phyloP scores from a whole-genome alignment of 1,139 yeast genomes.

The Candida anutae region DNA sequence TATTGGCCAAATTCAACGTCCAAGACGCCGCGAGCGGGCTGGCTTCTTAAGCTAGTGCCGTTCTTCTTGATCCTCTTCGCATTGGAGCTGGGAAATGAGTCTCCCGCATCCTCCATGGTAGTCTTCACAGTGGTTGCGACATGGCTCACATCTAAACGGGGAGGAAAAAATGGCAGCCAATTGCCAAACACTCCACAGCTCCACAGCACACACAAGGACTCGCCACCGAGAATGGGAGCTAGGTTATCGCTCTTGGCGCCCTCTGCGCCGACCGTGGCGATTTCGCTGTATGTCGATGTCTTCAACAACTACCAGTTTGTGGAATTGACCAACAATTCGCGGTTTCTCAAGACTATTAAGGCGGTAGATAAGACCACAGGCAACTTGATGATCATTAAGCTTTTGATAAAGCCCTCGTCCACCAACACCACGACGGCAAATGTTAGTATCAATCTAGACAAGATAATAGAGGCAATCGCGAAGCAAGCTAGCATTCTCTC shows the following conservation, averaged over 20 bases:
- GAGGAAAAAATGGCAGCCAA: too few species aligned
- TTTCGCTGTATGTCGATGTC: conserved; percentile 82
- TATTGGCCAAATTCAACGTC: conserved; percentile 17
- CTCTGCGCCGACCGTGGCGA: conserved; percentile 84
- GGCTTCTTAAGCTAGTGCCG: too few species aligned
- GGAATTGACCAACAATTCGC: conserved; percentile 61
- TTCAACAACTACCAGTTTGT: conserved; percentile 68
- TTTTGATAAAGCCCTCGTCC: conserved; percentile 69
- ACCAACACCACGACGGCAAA: conserved; percentile 17
- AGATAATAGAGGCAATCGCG: conserved; percentile 25
- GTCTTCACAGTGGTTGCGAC: too few species aligned
- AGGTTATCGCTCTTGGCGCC: conserved; percentile 82
- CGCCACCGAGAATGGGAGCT: conserved; percentile 68
- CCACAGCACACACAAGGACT: too few species aligned
- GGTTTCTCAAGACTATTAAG: conserved; percentile 80
- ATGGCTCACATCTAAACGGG: too few species aligned
- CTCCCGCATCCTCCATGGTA: too few species aligned
- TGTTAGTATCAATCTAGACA: conserved; percentile 26
- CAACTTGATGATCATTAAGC: conserved; percentile 59
- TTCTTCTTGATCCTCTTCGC: too few species aligned
- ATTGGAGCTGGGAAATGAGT: too few species aligned
- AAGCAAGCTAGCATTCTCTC: conserved; percentile 31
- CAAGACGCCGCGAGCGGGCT: too few species aligned
- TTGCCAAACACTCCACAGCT: too few species aligned
- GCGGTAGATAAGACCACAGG: conserved; percentile 63